Evolutionary conservation across 208 protist genomes (phyloP).

Genomic region (Angomonas deanei): DNA sequence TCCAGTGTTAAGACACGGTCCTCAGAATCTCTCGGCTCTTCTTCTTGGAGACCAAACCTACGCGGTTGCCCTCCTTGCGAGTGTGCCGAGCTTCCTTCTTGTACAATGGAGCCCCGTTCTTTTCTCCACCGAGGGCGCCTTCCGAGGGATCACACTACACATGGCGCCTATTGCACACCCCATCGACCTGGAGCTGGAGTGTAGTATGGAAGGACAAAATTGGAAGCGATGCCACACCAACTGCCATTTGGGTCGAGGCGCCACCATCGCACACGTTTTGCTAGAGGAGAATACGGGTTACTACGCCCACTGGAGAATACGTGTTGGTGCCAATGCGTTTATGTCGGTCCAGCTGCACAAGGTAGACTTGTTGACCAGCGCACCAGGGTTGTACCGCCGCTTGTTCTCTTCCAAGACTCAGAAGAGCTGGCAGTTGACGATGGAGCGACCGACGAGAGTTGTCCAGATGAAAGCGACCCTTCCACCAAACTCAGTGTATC

Average conservation of each 20-base stretch:
- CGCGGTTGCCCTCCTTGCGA: no score
- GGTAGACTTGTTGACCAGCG: neutral
- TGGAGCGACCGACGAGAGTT: slow-evolving; percentile 14
- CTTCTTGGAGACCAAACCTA: no score
- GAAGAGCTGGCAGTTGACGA: no score
- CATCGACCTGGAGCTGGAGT: neutral
- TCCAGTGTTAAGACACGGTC: no score
- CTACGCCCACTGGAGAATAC: neutral
- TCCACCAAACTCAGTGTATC: slow-evolving; percentile 35
- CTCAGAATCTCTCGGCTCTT: no score
- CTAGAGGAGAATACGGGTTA: neutral
- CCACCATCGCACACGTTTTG: no score
- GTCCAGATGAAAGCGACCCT: slow-evolving; percentile 42
- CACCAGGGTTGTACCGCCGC: neutral
- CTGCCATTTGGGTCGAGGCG: neutral
- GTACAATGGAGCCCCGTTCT: no score
- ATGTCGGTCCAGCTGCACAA: neutral
- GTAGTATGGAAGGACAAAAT: neutral
- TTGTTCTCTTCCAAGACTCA: neutral
- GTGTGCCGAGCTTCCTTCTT: no score
- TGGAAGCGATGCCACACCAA: neutral
- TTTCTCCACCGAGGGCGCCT: neutral
- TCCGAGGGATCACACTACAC: neutral
- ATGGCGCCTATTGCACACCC: neutral
- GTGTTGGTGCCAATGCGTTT: neutral